Evolutionary conservation across 140 eudicot genomes (phyloP).

Genomic region (Bidens hawaiensis): DNA sequence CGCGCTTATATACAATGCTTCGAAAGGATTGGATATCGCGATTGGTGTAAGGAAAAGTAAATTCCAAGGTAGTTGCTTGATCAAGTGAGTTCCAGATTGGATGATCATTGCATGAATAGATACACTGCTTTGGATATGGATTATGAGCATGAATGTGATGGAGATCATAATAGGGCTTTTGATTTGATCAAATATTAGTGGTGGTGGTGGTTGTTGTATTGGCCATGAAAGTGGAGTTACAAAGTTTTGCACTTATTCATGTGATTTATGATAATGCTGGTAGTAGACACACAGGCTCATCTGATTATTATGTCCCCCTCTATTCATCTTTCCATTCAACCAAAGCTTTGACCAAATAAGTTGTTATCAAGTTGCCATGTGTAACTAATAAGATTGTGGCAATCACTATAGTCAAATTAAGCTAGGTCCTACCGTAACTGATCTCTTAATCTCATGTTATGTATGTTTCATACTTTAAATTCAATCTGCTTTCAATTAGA

Average conservation of each 20-base stretch:
- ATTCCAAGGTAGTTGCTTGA: not conserved
- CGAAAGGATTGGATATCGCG: too few species aligned
- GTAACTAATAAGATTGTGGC: slow-evolving; percentile 4
- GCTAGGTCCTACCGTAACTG: not conserved
- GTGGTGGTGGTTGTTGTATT: not conserved
- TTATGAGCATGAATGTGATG: not conserved
- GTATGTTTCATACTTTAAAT: not conserved
- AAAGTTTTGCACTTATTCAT: not conserved
- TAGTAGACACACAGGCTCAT: not conserved
- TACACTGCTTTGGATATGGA: not conserved
- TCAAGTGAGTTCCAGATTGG: not conserved
- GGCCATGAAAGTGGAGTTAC: slow-evolving; percentile 2
- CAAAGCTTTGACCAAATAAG: not conserved
- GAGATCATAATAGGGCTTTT: not conserved
- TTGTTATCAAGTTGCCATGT: not conserved
- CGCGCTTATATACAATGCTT: too few species aligned
- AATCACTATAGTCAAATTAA: not conserved
- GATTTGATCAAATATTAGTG: not conserved
- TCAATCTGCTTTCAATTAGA: not conserved
- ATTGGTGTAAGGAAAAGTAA: not conserved
- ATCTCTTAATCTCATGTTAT: not conserved
- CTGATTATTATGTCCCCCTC: not conserved
- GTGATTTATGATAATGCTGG: not conserved
- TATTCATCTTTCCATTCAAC: not conserved
- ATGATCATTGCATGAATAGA: not conserved